Base-by-base conservation (phyloP, 163 green algal genomes). In the Prototheca wickerhamii region DNA sequence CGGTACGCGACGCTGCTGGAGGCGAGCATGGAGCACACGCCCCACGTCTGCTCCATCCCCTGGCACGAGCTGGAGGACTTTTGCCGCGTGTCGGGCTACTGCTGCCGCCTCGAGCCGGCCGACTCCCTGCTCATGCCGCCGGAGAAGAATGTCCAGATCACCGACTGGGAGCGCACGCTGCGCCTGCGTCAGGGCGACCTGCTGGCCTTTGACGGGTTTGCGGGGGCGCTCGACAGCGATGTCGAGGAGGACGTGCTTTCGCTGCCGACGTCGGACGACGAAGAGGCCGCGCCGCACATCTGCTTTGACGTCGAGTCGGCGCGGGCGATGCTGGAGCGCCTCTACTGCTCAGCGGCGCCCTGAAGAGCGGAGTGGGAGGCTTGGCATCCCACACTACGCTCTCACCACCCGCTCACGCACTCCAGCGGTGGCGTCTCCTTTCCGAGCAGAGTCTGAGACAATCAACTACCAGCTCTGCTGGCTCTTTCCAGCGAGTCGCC, bases 101-200 rank as follows among this genome's bases (percentile, higher is more conserved):
- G 73, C 20, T 91, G 79, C 72, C 76, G 86, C 30, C 57, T 95
- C 58, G 88, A 95, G 77, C 77, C 80, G 2, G 31, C 58, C 4
- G 87, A 86, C 54, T 82, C 72, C 3, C 64, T 87, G n/a, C 74
- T 95, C 44, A 86, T 87, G 29, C 88, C 88, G 4, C 88, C 88
- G 1, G 86, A 95, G 65, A 83, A 78, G 62, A 92, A 92, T 60
- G 86, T 94, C 8, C 71, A 73, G 28, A 58, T 91, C 15, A 95
- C 88, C 5, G 88, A 95, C 61, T 95, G 88, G 88, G 88, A 95
- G 76, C 81, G 86, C 26, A 78, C 74, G 3, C 62, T 91, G 42
- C 63, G 76, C 3, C 79, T 92, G 32, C 81, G 77, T 29, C 64
- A 75, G 23, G 83, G 76, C 2, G 57, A 76, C 3, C 79, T 87